phyloP scores from a whole-genome alignment of 306 rosid genomes.

The Canavalia gladiata region DNA sequence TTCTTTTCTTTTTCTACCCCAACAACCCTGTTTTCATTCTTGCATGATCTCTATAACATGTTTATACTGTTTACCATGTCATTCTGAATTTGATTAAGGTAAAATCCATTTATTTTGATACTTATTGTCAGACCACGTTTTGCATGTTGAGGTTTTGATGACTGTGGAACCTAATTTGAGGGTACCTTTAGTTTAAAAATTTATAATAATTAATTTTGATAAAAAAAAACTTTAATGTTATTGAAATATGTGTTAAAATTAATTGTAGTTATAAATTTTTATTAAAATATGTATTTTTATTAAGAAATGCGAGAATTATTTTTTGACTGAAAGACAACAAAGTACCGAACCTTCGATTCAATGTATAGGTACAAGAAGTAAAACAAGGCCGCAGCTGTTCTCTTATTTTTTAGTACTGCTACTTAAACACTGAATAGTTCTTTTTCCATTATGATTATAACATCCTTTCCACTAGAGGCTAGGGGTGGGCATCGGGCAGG shows the following conservation, averaged over 20 bases:
- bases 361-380: background rate
- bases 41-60: background rate
- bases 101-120: background rate
- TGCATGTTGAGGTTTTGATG: conserved; percentile 6
- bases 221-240: no score
- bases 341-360: background rate
- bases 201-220: no score
- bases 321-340: no score
- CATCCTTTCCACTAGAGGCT: background rate
- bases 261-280: no score
- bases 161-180: background rate
- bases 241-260: no score
- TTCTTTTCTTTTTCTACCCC: background rate
- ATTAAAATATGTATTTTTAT: no score
- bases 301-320: no score
- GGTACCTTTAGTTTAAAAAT: no score
- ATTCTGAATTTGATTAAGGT: background rate
- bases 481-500: no score
- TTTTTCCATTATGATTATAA: background rate
- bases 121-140: background rate
- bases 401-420: background rate
- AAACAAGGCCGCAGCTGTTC: background rate
- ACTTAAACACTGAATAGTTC: background rate
- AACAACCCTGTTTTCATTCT: background rate
- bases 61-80: conserved; percentile 11